Base-by-base conservation (phyloP, 345 rosid species). In the Fremontodendron californicum region DNA sequence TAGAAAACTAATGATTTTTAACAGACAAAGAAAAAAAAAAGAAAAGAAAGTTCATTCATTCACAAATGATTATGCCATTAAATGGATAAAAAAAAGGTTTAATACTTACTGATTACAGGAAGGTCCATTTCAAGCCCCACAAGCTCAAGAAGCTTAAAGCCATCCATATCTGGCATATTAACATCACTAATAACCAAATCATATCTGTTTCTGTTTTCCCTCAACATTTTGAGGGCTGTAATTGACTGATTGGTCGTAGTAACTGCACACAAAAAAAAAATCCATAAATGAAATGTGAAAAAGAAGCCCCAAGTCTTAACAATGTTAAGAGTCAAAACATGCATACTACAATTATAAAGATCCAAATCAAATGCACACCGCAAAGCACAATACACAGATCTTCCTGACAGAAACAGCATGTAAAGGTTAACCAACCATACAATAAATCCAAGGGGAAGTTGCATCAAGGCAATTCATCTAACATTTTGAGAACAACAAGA, bases 111-210 rank as follows among this genome's bases (percentile, higher is more conserved):
- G 78, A 91, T 90, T 77, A 91, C 96, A 33, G 96, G 96, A 77
- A 91, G 86, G 87, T 91, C 93, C 93, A 91, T 91, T 82, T 91
- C 93, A 78, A 91, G 92, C 79, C 93, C 96, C 78, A 90, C 90
- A 62, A 87, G 92, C 78, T 91, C 92, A 65, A 91, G 96, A 45
- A 91, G 96, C 88, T 91, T 88, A 76, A 91, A 88, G 52, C 96
- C 96, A 78, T 90, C 92, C 82, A 91, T 91, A 84, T 89, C 93
- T 12, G 96, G 93, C 96, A 91, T 90, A 73, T 87, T 84, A 62
- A 91, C 96, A 85, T 90, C 96, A 75, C 96, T 91, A 60, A 91
- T 88, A 78, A 91, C 92, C 76, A 91, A 72, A 62, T 91, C 96
- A 77, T 74, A 90, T 57, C 78, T 81, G 83, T 78, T 77, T 75